Evolutionary conservation across 2,329 filamentous ascomycete species (phyloP), one percentile per base, ranked within the genome.

Genomic region (Sphaerulina populicola): DNA sequence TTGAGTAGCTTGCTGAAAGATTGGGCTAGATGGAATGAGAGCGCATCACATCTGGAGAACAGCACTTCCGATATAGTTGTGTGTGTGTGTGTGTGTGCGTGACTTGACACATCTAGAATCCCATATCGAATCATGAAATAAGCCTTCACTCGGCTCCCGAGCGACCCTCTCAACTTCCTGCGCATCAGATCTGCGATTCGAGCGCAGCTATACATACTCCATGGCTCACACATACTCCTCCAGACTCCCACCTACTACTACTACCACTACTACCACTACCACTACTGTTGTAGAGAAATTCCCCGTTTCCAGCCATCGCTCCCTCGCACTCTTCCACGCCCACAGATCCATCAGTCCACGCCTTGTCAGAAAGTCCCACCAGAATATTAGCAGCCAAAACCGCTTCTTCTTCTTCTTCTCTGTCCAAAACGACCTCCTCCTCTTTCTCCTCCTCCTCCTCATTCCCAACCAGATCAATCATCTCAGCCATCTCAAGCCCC

Each of bases 1-100:
- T 15, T 64, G 56, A 58, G 35, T 11, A 4, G 6, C 9, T 11
- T 11, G n/a, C 29, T 15, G 46, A 11, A 49, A 5, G 27, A 5
- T 11, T 11, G 1, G 8, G 12, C 6, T 35, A 35, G 31, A 11
- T 35, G 31, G 31, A 35, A n/a, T 27, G 4, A 10, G 4, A 35
- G 5, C 31, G 10, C 31, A 35, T 11, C 31, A 35, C 6, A 35
- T 35, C 31, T 35, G 23, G 23, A 27, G 5, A 6, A 27, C 23
- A 27, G 23, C 23, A 27, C 23, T 3, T 27, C 23, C 23, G 23
- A 6, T 27, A 27, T 27, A 27, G 23, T 27, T 7, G 23, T 4
- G 23, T 27, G 6, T 18, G 18, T 18, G 18, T 18, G 18, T 18
- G 2, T 18, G 18, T 18, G n/a, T n/a, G n/a, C 6, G 23, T 27